phyloP scores from a whole-genome alignment of 2,329 filamentous ascomycete genomes.

The Ophiosphaerella korrae region DNA sequence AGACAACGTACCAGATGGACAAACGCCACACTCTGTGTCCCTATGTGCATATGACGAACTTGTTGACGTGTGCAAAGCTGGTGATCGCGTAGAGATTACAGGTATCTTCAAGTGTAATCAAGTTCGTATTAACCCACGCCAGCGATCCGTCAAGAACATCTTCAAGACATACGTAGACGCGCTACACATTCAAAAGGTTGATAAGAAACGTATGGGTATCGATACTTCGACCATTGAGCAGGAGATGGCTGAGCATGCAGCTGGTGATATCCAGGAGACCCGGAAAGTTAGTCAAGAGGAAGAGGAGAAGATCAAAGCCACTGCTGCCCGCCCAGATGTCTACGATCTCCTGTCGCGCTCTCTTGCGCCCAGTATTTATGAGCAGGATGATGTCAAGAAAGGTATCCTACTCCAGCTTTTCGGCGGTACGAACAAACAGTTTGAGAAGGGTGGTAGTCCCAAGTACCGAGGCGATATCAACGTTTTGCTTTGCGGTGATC shows the following conservation, averaged over 20 bases:
- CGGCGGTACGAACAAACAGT: constrained; percentile 96
- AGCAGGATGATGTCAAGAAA: constrained; percentile 99
- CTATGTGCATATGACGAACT: constrained; percentile 96
- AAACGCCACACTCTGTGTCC: constrained; percentile 96
- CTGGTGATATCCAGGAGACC: constrained; percentile 78
- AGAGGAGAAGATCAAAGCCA: constrained; percentile 83
- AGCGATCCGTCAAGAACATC: constrained; percentile 89
- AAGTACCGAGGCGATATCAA: constrained; percentile 98
- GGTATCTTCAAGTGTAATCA: constrained; percentile 96
- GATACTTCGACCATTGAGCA: constrained; percentile 87
- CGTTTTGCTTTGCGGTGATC: constrained; percentile 92
- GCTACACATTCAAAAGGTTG: constrained; percentile 93
- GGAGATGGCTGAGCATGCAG: constrained; percentile 73
- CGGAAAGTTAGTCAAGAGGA: constrained; percentile 85
- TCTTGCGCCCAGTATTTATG: constrained; percentile 91
- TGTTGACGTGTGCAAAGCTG: constrained; percentile 96
- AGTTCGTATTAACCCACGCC: constrained; percentile 90
- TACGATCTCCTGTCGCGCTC: constrained; percentile 92
- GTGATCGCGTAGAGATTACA: constrained; percentile 93
- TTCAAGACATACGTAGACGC: constrained; percentile 99
- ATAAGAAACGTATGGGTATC: constrained; percentile 91
- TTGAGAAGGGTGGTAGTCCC: constrained; percentile 93
- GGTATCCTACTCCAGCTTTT: constrained; percentile 96
- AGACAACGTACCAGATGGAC: constrained; percentile 90
- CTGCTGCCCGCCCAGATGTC: constrained; percentile 79